phyloP scores from a whole-genome alignment of 1,284 basidiomycete genomes.

The Cyathus olla region DNA sequence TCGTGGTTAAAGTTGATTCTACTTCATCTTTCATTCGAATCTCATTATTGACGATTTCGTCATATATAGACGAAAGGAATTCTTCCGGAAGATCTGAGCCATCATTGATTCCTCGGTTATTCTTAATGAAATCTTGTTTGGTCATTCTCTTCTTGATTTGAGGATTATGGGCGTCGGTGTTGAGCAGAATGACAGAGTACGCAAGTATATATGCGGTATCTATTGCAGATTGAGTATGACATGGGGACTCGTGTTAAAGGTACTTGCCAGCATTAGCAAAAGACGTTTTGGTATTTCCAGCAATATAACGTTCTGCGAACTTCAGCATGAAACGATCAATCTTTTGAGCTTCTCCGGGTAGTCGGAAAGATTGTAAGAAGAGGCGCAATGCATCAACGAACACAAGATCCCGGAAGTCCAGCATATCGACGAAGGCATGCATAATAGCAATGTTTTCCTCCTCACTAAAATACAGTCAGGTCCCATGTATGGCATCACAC shows the following conservation, averaged over 20 bases:
- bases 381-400: constrained; percentile 91
- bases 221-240: constrained; percentile 33
- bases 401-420: constrained; percentile 84
- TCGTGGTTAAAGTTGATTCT: constrained; percentile 64
- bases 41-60: constrained; percentile 92
- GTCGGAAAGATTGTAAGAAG: constrained; percentile 93
- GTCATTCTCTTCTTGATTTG: constrained; percentile 96
- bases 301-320: constrained; percentile 95
- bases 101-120: constrained; percentile 97
- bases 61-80: constrained; percentile 81
- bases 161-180: constrained; percentile 96
- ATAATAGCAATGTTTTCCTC: constrained; percentile 90
- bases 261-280: constrained; percentile 87
- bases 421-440: constrained; percentile 95
- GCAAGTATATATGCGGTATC: constrained; percentile 95
- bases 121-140: constrained; percentile 89
- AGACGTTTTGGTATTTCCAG: constrained; percentile 82
- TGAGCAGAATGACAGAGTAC: constrained; percentile 94
- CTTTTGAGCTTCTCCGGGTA: constrained; percentile 97
- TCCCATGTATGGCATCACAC: background rate
- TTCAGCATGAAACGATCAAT: constrained; percentile 99
- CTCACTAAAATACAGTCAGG: constrained; percentile 62
- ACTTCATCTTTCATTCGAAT: constrained; percentile 98
- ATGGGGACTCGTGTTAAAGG: background rate
- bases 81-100: constrained; percentile 89